These are phyloP conservation scores for Neonectria neomacrospora DNA, from an alignment of 2,329 filamentous ascomycete species.

Conservation along the genomic window DNA sequence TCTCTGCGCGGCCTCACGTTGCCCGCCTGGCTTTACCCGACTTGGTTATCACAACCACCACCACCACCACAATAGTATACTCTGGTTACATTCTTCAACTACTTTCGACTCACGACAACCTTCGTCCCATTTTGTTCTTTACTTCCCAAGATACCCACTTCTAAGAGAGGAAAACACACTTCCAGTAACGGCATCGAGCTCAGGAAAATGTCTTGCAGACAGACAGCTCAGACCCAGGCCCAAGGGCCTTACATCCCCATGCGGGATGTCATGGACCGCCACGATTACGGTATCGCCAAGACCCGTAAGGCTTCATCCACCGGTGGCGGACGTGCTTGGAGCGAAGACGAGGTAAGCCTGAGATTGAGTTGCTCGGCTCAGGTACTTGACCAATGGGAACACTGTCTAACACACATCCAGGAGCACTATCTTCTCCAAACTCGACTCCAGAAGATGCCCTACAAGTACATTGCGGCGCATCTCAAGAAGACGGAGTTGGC, in stretches of 20 bases:
- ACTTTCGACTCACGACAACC: constrained; percentile 32
- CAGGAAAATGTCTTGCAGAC: constrained; percentile 61
- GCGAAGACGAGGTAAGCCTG: constrained; percentile 80
- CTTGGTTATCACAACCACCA: constrained; percentile 11
- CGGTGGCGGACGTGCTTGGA: constrained; percentile 83
- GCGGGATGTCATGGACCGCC: constrained; percentile 66
- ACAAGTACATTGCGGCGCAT: constrained; percentile 88
- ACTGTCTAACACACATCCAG: constrained; percentile 55
- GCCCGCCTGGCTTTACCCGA: constrained; percentile 19
- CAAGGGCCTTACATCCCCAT: constrained; percentile 60
- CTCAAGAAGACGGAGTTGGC: constrained; percentile 89
- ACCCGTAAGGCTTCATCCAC: constrained; percentile 75
- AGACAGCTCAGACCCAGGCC: constrained; percentile 57
- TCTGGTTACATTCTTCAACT: constrained; percentile 6
- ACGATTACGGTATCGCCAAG: constrained; percentile 71
- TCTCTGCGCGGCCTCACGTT: constrained; percentile 25
- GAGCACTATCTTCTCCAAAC: constrained; percentile 87
- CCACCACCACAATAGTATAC: constrained; percentile 18
- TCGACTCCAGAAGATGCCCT: constrained; percentile 87
- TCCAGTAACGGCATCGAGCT: constrained; percentile 33
- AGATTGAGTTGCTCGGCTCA: neutral
- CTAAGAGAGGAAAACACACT: constrained; percentile 32
- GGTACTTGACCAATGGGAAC: neutral
- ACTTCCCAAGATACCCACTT: constrained; percentile 39
- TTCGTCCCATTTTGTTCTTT: constrained; percentile 19